Base-by-base conservation (phyloP, 139 green algal species). In the Chlamydomonas applanata region DNA sequence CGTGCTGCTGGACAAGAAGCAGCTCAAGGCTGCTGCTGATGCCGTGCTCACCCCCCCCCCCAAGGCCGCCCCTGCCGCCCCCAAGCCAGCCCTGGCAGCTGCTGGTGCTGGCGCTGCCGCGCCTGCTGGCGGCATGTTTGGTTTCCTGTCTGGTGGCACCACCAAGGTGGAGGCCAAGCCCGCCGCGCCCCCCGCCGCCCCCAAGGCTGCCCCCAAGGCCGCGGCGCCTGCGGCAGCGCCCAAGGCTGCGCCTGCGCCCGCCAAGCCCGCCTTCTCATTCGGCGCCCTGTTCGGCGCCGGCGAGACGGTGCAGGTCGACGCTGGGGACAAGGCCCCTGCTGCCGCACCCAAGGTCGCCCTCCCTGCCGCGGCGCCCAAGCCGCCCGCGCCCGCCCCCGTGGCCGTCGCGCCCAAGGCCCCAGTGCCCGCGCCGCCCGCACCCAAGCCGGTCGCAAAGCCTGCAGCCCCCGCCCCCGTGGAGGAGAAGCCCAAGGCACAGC, bases 171-270 rank as follows among this genome's bases (percentile, higher is more conserved):
- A 67, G 62, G 49, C 73, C 17, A 56, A 49, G 40, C 34, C 40
- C 27, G 60, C 49, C 22, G 66, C 40, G 4, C 24, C 40, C 2
- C 22, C 72, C 25, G 29, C 61, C 24, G 74, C 54, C 0, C 52
- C 74, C 30, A 56, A 68, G 40, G 54, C 66, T 33, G 66, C 61
- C 3, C 45, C 56, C 0, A 76, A 76, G 69, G 60, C 76, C 25
- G 45, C 63, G 17, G 59, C 62, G 0, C 33, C 63, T 13, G 30
- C 63, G 19, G 25, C 54, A 1, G 62, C 61, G 20, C 67, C 67
- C 27, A 36, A 46, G 67, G 32, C 67, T 40, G 27, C 67, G 54
- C 54, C n/a, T 30, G 17, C 59, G n/a, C 59, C 29, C 9, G 59
- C 59, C 59, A 73, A 63, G 40, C 40, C 40, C 11, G 40, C 40